Percentiles rank a stretch among this genome's conserved stretches.
phyloP scores from a whole-genome alignment of 345 rosid species.

The Noccaea caerulescens region DNA sequence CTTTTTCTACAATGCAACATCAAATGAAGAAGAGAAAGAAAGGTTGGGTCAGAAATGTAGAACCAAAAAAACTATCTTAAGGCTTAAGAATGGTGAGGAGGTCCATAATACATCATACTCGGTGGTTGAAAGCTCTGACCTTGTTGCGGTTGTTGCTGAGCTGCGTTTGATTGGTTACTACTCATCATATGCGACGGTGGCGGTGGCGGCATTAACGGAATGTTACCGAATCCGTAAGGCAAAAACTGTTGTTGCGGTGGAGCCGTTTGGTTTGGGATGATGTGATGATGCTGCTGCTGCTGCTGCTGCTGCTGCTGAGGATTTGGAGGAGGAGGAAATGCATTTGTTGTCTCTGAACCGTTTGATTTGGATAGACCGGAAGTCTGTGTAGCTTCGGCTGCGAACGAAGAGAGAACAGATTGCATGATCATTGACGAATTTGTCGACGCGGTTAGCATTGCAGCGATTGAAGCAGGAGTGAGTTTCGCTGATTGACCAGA shows the following conservation, averaged over 20 bases:
- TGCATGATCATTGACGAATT: slow-evolving; percentile 87
- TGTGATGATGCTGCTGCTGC: slow-evolving; percentile 41
- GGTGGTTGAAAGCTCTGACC: slow-evolving; percentile 69
- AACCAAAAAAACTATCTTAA: background rate
- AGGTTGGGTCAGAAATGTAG: background rate
- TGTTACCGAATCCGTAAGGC: slow-evolving; percentile 61
- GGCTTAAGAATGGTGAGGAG: slow-evolving; percentile 54
- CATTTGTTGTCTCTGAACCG: slow-evolving; percentile 48
- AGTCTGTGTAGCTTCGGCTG: slow-evolving; percentile 82
- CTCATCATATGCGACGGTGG: slow-evolving; percentile 51
- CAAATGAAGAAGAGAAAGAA: background rate
- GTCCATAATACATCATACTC: slow-evolving; percentile 64
- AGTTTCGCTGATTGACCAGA: slow-evolving; percentile 57
- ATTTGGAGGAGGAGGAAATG: slow-evolving; percentile 46
- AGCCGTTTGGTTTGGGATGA: slow-evolving; percentile 54
- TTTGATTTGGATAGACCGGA: slow-evolving; percentile 57
- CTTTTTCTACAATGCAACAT: slow-evolving; percentile 17
- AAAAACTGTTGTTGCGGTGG: slow-evolving; percentile 51
- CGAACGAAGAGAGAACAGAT: slow-evolving; percentile 82
- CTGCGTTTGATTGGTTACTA: slow-evolving; percentile 49
- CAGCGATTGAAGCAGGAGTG: slow-evolving; percentile 84
- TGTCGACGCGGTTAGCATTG: slow-evolving; percentile 81
- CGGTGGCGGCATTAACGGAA: slow-evolving; percentile 57
- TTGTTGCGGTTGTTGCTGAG: slow-evolving; percentile 50
- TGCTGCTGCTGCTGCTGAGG: slow-evolving; percentile 40